A percentile compares a stretch with the other conserved stretches of the same genome.
Evolutionary conservation across 495 filamentous ascomycete genomes (phyloP).

Genomic region (Xylaria bambusicola): DNA sequence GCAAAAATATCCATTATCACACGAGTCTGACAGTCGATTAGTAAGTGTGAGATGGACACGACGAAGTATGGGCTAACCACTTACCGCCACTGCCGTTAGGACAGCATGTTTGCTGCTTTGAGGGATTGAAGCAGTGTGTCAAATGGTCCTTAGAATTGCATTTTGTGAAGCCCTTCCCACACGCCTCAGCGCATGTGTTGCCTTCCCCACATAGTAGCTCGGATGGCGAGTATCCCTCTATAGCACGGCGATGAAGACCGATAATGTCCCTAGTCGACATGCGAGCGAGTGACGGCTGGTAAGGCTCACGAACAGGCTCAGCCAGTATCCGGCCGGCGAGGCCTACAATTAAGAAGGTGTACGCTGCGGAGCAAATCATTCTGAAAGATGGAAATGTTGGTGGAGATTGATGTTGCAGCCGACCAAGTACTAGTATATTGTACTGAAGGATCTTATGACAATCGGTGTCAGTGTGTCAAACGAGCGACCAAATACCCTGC

Average conservation of each 20-base stretch:
- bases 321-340: conserved; percentile 41
- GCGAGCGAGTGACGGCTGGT: conserved; percentile 40
- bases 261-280: conserved; percentile 45
- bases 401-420: not conserved
- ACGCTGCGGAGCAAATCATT: conserved; percentile 5
- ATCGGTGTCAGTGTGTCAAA: not conserved
- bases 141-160: conserved; percentile 42
- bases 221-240: conserved; percentile 45
- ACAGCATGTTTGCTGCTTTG: conserved; percentile 47
- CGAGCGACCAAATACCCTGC: not conserved
- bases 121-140: conserved; percentile 49
- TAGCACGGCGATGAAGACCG: conserved; percentile 40
- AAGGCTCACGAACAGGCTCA: conserved; percentile 41
- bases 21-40: conserved; percentile 42
- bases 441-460: not conserved
- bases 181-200: conserved; percentile 49
- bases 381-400: not conserved
- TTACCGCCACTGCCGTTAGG: conserved; percentile 45
- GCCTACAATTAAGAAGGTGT: conserved; percentile 39
- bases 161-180: conserved; percentile 44
- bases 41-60: too few relatives aligned
- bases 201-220: conserved; percentile 43
- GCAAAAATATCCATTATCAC: conserved; percentile 52
- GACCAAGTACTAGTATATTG: not conserved
- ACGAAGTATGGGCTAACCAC: conserved; percentile 15